Conservation (phyloP, 2,329 filamentous ascomycete genomes). For the Colletotrichum brevisporum region DNA sequence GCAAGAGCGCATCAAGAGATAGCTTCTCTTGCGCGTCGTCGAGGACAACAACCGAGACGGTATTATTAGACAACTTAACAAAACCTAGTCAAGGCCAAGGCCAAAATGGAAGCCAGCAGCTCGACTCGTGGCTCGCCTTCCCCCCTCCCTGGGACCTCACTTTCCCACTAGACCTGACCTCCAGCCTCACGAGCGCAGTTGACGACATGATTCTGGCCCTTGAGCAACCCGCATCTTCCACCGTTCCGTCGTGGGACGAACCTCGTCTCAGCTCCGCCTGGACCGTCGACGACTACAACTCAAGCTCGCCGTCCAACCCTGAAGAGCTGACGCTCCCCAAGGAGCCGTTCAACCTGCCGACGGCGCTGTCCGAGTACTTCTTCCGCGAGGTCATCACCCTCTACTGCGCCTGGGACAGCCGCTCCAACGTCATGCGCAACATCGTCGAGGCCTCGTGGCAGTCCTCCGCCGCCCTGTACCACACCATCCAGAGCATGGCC, state of each 20-base stretch:
- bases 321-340: rapidly evolving
- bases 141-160: not conserved
- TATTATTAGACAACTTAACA: rapidly evolving
- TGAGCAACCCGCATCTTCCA: not conserved
- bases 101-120: not conserved
- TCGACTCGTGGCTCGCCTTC: not conserved
- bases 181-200: not conserved
- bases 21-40: rapidly evolving
- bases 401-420: slow-evolving; percentile 44
- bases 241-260: not conserved
- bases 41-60: rapidly evolving
- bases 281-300: rapidly evolving
- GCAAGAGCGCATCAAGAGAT: not conserved
- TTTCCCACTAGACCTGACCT: not conserved
- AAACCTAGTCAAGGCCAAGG: no score
- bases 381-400: slow-evolving; percentile 44
- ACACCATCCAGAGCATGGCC: slow-evolving; percentile 75
- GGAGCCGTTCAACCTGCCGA: slow-evolving; percentile 38
- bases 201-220: not conserved
- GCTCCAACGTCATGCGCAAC: slow-evolving; percentile 43
- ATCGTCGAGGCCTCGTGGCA: slow-evolving; percentile 57
- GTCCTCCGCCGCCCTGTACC: slow-evolving; percentile 70
- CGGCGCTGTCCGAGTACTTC: slow-evolving; percentile 41
- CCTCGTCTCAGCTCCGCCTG: rapidly evolving
- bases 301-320: not conserved